Conservation (phyloP, 73 alveolate genomes). For the Tetrahymena borealis region DNA sequence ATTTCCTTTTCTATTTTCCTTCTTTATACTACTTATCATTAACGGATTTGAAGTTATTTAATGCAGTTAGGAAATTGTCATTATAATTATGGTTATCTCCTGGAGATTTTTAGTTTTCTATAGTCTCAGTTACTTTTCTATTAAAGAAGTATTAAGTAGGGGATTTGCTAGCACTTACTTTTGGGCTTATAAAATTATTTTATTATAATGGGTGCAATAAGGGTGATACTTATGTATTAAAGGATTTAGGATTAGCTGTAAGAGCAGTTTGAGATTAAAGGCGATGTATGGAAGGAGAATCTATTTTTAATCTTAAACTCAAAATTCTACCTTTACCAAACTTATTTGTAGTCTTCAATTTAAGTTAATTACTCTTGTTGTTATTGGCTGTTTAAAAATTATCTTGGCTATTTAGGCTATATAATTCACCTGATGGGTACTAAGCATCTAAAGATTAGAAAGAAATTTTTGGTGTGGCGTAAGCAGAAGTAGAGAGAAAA, state of each 20-base stretch:
- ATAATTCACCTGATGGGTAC: too few relatives aligned
- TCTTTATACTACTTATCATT: not conserved
- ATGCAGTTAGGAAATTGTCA: not conserved
- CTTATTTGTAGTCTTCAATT: not conserved
- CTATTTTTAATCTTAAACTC: not conserved
- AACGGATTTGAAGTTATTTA: not conserved
- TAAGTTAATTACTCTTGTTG: not conserved
- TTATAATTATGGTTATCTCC: not conserved
- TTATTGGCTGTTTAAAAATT: not conserved
- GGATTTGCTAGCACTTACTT: not conserved
- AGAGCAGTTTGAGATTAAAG: not conserved
- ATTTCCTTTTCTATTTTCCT: not conserved
- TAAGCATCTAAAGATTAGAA: too few relatives aligned
- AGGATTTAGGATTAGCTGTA: not conserved
- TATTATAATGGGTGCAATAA: not conserved
- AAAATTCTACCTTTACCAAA: not conserved
- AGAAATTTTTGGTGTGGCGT: too few relatives aligned
- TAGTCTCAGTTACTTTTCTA: not conserved
- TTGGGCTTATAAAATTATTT: not conserved
- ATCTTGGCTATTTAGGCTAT: not conserved
- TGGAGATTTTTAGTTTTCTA: not conserved
- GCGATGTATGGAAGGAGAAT: not conserved
- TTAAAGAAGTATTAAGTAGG: not conserved
- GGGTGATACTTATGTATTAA: not conserved
- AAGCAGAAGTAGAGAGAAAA: too few relatives aligned